phyloP scores from a whole-genome alignment of 1,284 basidiomycete genomes.

The Earliella scabrosa region DNA sequence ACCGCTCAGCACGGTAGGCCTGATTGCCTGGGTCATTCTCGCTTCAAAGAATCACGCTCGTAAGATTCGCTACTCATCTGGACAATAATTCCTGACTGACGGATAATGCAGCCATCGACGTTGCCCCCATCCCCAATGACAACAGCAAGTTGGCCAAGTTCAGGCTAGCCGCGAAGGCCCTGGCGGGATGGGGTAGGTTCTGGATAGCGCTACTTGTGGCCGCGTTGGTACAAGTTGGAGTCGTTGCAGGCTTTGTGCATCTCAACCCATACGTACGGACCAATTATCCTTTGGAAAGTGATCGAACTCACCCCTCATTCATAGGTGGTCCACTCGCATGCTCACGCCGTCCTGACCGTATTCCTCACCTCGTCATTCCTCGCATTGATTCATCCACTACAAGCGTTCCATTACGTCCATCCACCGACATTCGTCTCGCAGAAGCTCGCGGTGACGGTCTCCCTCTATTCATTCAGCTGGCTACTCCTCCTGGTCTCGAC shows the following conservation, averaged over 20 bases:
- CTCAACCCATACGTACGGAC: conserved; percentile 72
- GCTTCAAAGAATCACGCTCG: conserved; percentile 23
- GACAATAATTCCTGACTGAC: neutral
- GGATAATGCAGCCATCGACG: neutral
- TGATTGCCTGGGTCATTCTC: conserved; percentile 40
- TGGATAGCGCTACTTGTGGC: conserved; percentile 58
- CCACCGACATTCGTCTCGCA: conserved; percentile 37
- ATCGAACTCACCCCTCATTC: neutral
- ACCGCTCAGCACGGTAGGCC: conserved; percentile 54
- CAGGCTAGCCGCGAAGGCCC: conserved; percentile 17
- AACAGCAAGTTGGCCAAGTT: conserved; percentile 12
- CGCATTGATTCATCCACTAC: conserved; percentile 43
- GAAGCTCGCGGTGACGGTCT: conserved; percentile 28
- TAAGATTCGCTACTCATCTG: conserved; percentile 12
- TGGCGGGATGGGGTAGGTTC: conserved; percentile 50
- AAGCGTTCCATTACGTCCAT: conserved; percentile 35
- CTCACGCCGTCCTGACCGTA: conserved; percentile 55
- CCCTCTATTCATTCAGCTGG: conserved; percentile 58
- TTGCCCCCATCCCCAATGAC: neutral
- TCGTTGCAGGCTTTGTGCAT: conserved; percentile 53
- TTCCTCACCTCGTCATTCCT: conserved; percentile 56
- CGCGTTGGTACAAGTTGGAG: conserved; percentile 47
- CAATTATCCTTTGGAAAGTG: neutral
- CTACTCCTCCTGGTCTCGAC: conserved; percentile 56
- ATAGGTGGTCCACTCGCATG: conserved; percentile 68